phyloP scores from a whole-genome alignment of 75 land plant genomes.

The Selaginella moellendorffii region DNA sequence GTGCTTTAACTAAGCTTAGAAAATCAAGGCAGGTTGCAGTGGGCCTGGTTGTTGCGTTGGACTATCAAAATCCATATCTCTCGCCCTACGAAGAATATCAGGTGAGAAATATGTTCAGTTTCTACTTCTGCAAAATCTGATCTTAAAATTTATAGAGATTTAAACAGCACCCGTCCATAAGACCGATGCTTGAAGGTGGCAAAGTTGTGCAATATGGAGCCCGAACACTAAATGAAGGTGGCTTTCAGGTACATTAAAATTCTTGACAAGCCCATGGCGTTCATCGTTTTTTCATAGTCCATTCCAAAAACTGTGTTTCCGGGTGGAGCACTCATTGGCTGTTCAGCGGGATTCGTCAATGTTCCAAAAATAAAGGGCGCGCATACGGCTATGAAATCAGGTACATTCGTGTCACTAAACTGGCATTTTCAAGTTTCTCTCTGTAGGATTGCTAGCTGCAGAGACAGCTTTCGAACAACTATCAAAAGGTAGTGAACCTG shows the following conservation, averaged over 20 bases:
- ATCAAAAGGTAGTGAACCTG: slow-evolving; percentile 19
- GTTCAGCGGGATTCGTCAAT: slow-evolving; percentile 90
- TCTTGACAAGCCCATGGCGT: background rate
- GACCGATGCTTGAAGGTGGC: slow-evolving; percentile 73
- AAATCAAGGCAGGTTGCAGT: slow-evolving; percentile 87
- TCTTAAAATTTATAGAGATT: slow-evolving; percentile 78
- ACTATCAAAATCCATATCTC: slow-evolving; percentile 81
- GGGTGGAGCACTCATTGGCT: slow-evolving; percentile 95
- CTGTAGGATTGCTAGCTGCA: slow-evolving; percentile 94
- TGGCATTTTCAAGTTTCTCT: background rate
- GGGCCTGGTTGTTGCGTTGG: slow-evolving; percentile 84
- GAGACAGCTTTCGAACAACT: slow-evolving; percentile 67
- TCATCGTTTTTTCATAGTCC: slow-evolving; percentile 38
- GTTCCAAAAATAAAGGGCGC: slow-evolving; percentile 96
- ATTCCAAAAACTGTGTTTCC: slow-evolving; percentile 86
- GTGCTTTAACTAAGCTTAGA: slow-evolving; percentile 2
- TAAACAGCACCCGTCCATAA: slow-evolving; percentile 81
- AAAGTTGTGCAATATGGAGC: slow-evolving; percentile 91
- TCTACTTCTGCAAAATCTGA: too few relatives aligned
- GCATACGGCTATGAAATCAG: slow-evolving; percentile 99
- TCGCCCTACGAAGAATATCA: slow-evolving; percentile 92
- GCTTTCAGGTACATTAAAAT: slow-evolving; percentile 49
- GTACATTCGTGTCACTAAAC: slow-evolving; percentile 14
- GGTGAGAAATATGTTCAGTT: slow-evolving; percentile 29
- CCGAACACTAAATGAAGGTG: slow-evolving; percentile 95